Percentiles rank a stretch among this genome's conserved stretches.
Evolutionary conservation across 495 filamentous ascomycete genomes (phyloP).

Genomic region (Aspergillus nanangensis): DNA sequence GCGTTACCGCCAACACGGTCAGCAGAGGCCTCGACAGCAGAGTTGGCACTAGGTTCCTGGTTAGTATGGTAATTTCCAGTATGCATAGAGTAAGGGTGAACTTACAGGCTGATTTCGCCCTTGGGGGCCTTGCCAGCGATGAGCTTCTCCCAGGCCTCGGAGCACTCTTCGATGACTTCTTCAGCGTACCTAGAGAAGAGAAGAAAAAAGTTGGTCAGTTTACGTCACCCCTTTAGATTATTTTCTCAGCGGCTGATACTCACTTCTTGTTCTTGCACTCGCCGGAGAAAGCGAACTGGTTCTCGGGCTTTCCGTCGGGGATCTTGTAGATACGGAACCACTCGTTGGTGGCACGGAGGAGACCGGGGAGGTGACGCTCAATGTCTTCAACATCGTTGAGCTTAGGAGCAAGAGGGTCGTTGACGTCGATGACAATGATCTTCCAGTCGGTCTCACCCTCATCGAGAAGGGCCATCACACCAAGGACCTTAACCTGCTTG

Average conservation of each 20-base stretch:
- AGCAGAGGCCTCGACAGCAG: constrained; percentile 63
- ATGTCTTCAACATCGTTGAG: constrained; percentile 99
- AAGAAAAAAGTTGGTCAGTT: too few species aligned
- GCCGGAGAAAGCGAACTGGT: constrained; percentile 99
- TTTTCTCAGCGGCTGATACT: too few species aligned
- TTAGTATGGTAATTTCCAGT: constrained; percentile 23
- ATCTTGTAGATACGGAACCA: constrained; percentile 99
- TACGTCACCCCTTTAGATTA: too few species aligned
- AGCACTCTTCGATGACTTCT: constrained; percentile 92
- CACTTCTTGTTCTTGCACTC: constrained; percentile 99
- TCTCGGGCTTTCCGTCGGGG: constrained; percentile 99
- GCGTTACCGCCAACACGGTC: constrained; percentile 59
- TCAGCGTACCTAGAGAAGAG: constrained; percentile 68
- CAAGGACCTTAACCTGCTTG: constrained; percentile 99
- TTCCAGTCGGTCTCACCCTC: constrained; percentile 99
- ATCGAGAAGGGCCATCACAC: constrained; percentile 98
- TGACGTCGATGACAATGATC: constrained; percentile 98
- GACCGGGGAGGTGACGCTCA: constrained; percentile 94
- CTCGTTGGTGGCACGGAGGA: constrained; percentile 97
- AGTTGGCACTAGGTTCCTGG: constrained; percentile 61
- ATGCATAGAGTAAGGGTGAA: constrained; percentile 5
- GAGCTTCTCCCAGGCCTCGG: constrained; percentile 94
- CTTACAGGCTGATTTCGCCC: constrained; percentile 80
- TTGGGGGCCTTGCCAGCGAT: constrained; percentile 79
- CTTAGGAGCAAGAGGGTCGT: constrained; percentile 93